These are phyloP conservation scores for Xylaria sp. DNA, from an alignment of 2,329 filamentous ascomycete genomes.

Conservation along the genomic window DNA sequence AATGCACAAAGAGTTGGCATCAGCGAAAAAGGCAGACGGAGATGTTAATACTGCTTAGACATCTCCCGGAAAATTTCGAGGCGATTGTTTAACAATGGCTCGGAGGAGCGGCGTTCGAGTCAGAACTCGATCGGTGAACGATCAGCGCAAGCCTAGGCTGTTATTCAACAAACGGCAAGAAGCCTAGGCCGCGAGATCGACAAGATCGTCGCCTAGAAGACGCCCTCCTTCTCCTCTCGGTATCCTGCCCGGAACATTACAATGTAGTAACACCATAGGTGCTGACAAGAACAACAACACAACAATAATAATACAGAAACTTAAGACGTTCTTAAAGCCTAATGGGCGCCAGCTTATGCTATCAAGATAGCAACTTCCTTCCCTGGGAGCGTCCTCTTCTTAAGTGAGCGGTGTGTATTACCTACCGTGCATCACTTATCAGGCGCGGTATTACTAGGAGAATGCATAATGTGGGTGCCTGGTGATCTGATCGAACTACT, in stretches of 20 bases:
- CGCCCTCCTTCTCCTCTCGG: slow-evolving; percentile 1
- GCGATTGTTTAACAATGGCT: not conserved
- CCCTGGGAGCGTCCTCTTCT: not conserved
- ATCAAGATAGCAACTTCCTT: slow-evolving; percentile 9
- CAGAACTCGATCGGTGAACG: slow-evolving; percentile 24
- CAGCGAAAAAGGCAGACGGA: not conserved
- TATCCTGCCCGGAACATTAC: not conserved
- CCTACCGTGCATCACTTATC: not conserved
- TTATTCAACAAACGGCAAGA: slow-evolving; percentile 17
- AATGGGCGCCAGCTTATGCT: not conserved
- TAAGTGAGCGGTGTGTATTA: slow-evolving; percentile 15
- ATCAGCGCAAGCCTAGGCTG: slow-evolving; percentile 13
- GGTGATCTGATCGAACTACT: slow-evolving; percentile 13
- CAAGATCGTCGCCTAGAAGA: slow-evolving; percentile 7
- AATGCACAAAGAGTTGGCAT: slow-evolving; percentile 2
- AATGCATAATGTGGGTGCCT: slow-evolving; percentile 11
- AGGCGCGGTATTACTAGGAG: slow-evolving; percentile 1
- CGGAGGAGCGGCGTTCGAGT: not conserved
- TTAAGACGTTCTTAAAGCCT: not conserved
- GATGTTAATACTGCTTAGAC: not conserved
- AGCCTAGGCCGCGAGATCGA: slow-evolving; percentile 30
- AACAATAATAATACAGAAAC: not conserved
- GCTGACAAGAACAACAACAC: slow-evolving; percentile 18
- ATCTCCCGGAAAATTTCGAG: not conserved
- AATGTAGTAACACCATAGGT: not conserved